Base-by-base conservation (phyloP, 768 basidiomycete genomes). In the Xerocomus brunneocitrinus region DNA sequence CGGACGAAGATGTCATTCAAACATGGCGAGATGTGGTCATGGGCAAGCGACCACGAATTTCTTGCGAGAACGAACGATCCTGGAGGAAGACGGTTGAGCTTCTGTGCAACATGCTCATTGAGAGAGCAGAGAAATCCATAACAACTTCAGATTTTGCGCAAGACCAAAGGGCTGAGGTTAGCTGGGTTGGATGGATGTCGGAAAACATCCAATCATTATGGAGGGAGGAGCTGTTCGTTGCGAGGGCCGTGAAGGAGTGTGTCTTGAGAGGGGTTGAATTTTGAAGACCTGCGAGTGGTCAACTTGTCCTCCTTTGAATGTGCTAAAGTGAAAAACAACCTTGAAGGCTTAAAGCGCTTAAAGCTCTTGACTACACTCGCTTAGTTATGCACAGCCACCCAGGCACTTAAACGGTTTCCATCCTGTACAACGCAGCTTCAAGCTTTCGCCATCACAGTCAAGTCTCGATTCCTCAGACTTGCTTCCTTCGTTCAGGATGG, bases 171-270 rank as follows among this genome's bases (percentile, higher is more conserved):
- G 24, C 38, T 35, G 49, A 47, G 31, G 52, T 47, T 7, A 8
- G 22, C 3, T 75, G 77, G 75, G 53, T 55, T 10, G 35, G 25
- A 10, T 73, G 72, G 71, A 69, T 71, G 65, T 38, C 58, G n/a
- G 62, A 57, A 19, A 76, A 71, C 16, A 73, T 88, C n/a, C 62
- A 52, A 49, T 59, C 61, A 2, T 66, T 91, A 16, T 89, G 87
- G 87, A 57, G 58, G 35, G 89, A 91, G 63, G 83, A 89, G 54
- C 24, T 67, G 6, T 64, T 69, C 48, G 82, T 89, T 5, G 79
- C 81, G 7, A 55, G 53, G 25, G 76, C 68, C 5, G 79, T 88
- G 5, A 60, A 67, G 35, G 63, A 73, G 36, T 78, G 81, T 59
- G 52, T 85, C 12, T 57, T 68, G 35, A 63, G 66, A 19, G 77